These are phyloP conservation scores for Plasmodium gallinaceum DNA, from an alignment of 169 alveolate species.

Conservation along the genomic window DNA sequence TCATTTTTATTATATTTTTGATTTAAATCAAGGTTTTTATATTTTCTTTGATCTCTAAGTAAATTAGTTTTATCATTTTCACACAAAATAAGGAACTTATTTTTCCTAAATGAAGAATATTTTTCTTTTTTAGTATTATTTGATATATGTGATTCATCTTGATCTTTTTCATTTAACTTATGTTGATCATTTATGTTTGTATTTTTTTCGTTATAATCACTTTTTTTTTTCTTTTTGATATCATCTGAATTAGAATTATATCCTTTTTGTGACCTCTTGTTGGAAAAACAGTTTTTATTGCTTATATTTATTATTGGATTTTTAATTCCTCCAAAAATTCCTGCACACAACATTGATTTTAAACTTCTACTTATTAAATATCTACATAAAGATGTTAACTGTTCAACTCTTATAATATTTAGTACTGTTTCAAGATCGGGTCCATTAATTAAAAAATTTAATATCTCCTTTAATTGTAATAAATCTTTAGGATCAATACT, in stretches of 20 bases:
- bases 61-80: slow-evolving; percentile 12
- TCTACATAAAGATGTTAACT: slow-evolving; percentile 77
- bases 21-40: slow-evolving; percentile 16
- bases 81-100: slow-evolving; percentile 17
- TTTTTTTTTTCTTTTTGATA: slow-evolving; percentile 51
- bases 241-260: slow-evolving; percentile 70
- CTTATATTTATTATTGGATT: slow-evolving; percentile 60
- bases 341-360: slow-evolving; percentile 82
- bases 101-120: slow-evolving; percentile 15
- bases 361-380: slow-evolving; percentile 79
- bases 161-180: neutral
- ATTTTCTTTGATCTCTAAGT: slow-evolving; percentile 29
- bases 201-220: slow-evolving; percentile 29
- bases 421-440: slow-evolving; percentile 72
- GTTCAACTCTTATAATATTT: slow-evolving; percentile 80
- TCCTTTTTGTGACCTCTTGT: slow-evolving; percentile 42
- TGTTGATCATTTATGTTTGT: neutral
- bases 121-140: slow-evolving; percentile 14
- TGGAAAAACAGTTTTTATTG: slow-evolving; percentile 18
- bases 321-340: slow-evolving; percentile 78
- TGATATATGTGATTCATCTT: neutral
- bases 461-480: slow-evolving; percentile 57
- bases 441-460: slow-evolving; percentile 76
- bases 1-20: slow-evolving; percentile 40
- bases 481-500: slow-evolving; percentile 46